A percentile compares a stretch with the other conserved stretches of the same genome.
Conservation (phyloP, 2,329 filamentous ascomycete genomes). For the Trichoderma cornu-damae region DNA sequence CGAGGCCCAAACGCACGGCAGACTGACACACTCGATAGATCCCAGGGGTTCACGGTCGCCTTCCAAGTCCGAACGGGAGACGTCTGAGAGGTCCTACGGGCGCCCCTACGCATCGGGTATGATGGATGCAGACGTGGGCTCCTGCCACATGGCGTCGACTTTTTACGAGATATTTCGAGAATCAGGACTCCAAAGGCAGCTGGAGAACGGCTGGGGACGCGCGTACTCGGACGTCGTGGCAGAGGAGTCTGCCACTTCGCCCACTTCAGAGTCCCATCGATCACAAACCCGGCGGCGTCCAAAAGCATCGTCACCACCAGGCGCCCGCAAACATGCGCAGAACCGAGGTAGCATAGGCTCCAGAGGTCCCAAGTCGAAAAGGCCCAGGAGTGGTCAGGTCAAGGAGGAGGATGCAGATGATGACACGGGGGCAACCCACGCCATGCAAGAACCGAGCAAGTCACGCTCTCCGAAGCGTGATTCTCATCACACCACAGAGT, state of each 20-base stretch:
- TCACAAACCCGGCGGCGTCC: neutral
- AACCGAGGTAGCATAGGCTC: neutral
- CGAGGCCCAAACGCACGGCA: neutral
- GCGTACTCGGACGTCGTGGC: neutral
- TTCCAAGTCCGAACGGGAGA: neutral
- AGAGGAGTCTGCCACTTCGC: slow-evolving; percentile 4
- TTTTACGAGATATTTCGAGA: slow-evolving; percentile 18
- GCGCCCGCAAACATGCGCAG: neutral
- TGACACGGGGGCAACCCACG: neutral
- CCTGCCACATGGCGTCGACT: slow-evolving; percentile 16
- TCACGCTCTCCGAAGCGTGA: neutral
- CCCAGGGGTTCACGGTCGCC: neutral
- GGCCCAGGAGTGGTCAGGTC: neutral
- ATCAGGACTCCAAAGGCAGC: slow-evolving; percentile 11
- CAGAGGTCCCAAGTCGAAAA: slow-evolving; percentile 8
- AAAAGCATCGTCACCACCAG: neutral
- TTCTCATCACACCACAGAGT: neutral
- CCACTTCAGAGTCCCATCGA: neutral
- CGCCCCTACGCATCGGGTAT: neutral
- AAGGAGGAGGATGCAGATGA: slow-evolving; percentile 15
- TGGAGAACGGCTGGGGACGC: slow-evolving; percentile 13
- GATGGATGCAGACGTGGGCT: slow-evolving; percentile 5
- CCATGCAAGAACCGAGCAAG: neutral
- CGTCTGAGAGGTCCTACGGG: neutral
- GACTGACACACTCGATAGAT: slow-evolving; percentile 9